phyloP scores from a whole-genome alignment of 192 early-diverging fungal genomes.

The Rhizoclosmatium sp. region DNA sequence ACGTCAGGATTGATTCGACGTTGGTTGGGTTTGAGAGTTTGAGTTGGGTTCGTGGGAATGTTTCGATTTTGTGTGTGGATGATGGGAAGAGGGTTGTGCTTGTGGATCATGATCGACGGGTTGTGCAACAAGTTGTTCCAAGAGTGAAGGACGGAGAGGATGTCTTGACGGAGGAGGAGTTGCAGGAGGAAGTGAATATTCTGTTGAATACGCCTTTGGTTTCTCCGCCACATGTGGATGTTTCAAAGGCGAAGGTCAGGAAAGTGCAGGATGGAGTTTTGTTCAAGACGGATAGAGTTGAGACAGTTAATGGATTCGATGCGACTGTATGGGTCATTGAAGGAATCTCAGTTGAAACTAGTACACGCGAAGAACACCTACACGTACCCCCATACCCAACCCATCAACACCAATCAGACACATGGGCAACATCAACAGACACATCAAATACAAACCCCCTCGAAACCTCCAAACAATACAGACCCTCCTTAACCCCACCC shows the following conservation, averaged over 20 bases:
- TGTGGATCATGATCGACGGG: slow-evolving; percentile 53
- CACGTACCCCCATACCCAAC: no score
- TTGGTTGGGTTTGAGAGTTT: slow-evolving; percentile 63
- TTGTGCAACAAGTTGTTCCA: slow-evolving; percentile 57
- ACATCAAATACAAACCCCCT: no score
- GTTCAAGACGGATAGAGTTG: no score
- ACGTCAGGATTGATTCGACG: slow-evolving; percentile 60
- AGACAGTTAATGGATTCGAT: no score
- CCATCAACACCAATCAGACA: no score
- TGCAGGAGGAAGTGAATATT: slow-evolving; percentile 58
- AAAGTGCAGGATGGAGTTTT: slow-evolving; percentile 53
- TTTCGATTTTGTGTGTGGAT: neutral
- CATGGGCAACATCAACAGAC: no score
- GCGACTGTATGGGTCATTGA: no score
- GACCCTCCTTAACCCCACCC: no score
- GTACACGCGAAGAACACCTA: no score
- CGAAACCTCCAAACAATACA: no score
- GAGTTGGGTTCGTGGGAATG: slow-evolving; percentile 58
- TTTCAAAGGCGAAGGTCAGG: slow-evolving; percentile 39
- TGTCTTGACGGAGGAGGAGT: slow-evolving; percentile 41
- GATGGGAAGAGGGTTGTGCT: slow-evolving; percentile 47
- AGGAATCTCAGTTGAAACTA: no score
- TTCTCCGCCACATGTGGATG: slow-evolving; percentile 50
- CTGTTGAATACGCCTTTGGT: slow-evolving; percentile 41
- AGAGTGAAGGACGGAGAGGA: slow-evolving; percentile 35